phyloP scores from a whole-genome alignment of 2,329 filamentous ascomycete genomes.

The Fusarium abutilonis region DNA sequence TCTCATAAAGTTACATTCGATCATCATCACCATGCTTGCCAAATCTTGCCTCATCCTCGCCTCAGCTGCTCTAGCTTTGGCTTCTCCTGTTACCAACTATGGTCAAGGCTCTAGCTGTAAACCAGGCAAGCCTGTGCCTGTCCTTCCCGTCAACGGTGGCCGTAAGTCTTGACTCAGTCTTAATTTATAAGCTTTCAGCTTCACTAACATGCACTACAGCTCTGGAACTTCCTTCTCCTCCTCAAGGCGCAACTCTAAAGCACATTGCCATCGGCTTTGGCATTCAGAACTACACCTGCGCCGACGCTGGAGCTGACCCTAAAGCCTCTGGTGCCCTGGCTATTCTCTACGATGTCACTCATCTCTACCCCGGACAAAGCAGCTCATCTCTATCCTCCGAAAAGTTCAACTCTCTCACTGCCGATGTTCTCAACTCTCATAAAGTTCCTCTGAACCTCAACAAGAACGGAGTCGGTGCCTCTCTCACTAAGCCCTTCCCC shows the following conservation, averaged over 20 bases:
- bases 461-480: slow-evolving; percentile 51
- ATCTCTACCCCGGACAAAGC: slow-evolving; percentile 60
- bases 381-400: slow-evolving; percentile 50
- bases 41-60: slow-evolving; percentile 49
- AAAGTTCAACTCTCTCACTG: slow-evolving; percentile 55
- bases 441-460: slow-evolving; percentile 61
- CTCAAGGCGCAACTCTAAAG: slow-evolving; percentile 56
- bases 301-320: slow-evolving; percentile 48
- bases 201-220: slow-evolving; percentile 46
- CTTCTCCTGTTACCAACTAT: slow-evolving; percentile 41
- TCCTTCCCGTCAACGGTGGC: slow-evolving; percentile 54
- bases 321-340: slow-evolving; percentile 65
- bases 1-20: slow-evolving; percentile 26
- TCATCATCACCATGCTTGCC: slow-evolving; percentile 47
- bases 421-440: slow-evolving; percentile 53
- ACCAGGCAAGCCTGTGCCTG: slow-evolving; percentile 33
- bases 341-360: slow-evolving; percentile 66
- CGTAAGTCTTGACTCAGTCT: slow-evolving; percentile 44
- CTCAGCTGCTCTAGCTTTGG: slow-evolving; percentile 48
- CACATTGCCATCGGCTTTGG: slow-evolving; percentile 70
- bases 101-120: slow-evolving; percentile 33
- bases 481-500: slow-evolving; percentile 58
- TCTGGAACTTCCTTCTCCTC: slow-evolving; percentile 56
- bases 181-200: neutral
- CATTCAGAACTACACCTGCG: slow-evolving; percentile 75